These are phyloP conservation scores for Magnolia changhungtana DNA, from an alignment of 164 flowering plant genomes.

Conservation along the genomic window DNA sequence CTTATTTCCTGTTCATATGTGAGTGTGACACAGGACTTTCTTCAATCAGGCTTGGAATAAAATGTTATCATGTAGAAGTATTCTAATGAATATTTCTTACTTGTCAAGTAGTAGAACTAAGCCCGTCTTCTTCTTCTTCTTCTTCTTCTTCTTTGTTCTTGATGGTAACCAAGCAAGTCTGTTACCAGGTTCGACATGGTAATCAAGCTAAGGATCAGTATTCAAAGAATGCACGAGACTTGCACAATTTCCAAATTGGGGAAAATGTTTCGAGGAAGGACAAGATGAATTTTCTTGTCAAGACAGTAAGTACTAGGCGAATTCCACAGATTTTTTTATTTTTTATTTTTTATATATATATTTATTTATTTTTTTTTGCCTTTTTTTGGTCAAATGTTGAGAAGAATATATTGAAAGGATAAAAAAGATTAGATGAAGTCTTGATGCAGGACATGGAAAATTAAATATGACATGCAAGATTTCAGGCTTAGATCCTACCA, in stretches of 20 bases:
- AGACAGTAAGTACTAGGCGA: conserved; percentile 38
- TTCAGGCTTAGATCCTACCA: too few relatives aligned
- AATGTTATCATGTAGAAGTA: not conserved
- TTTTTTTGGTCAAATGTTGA: not conserved
- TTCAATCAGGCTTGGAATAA: too few relatives aligned
- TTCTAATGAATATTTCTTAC: not conserved
- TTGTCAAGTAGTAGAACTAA: not conserved
- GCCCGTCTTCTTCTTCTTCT: not conserved
- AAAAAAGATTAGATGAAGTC: too few relatives aligned
- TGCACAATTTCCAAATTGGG: conserved; percentile 33
- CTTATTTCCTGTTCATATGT: not conserved
- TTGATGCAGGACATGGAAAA: too few relatives aligned
- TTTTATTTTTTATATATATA: too few relatives aligned
- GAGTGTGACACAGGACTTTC: not conserved
- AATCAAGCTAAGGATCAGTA: conserved; percentile 13
- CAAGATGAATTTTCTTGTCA: conserved; percentile 55
- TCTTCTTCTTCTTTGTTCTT: not conserved
- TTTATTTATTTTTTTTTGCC: too few relatives aligned
- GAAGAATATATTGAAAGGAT: not conserved
- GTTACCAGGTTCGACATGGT: conserved; percentile 21
- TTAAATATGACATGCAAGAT: too few relatives aligned
- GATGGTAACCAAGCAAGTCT: not conserved
- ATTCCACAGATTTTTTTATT: not conserved
- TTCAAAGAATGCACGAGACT: conserved; percentile 16
- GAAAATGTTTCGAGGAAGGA: conserved; percentile 56